Base-by-base conservation (phyloP, 805 yeast species). In the Maudiozyma turicensis region DNA sequence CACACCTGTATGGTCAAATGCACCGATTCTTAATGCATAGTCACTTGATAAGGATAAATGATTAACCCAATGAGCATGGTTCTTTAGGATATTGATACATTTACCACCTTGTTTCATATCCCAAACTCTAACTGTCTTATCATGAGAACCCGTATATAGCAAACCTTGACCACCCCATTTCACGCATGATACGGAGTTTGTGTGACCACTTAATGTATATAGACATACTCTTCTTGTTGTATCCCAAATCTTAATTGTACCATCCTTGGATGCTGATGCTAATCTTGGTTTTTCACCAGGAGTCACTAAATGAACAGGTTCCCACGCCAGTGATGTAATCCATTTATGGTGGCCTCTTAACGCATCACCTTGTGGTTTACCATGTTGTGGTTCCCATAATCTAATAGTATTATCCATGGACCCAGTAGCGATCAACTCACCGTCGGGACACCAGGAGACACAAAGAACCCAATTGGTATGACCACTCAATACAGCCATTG, bases 61-160 rank as follows among this genome's bases (percentile, higher is more conserved):
- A 65, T 93, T 93, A 45, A 93, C 93, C 99, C 99, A 93, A 69
- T 93, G 99, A 1, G 95, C 97, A 65, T 93, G 99, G 42, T 93
- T 77, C 64, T 82, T 82, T 55, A 93, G 71, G 3, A 88, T 81
- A 63, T 86, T 87, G 34, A 85, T 73, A 56, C 95, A 79, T 56
- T 77, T 78, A 32, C 97, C 98, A 44, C 77, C 78, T 40, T 74
- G 70, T 5, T 86, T 80, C 66, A 66, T 66, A 60, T 86, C 91
- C 99, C 99, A 93, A 1, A 86, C 86, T 65, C 82, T 84, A 54
- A 93, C 84, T 5, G 96, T 86, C 63, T 90, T 91, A 67, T 93
- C 99, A 61, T 93, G 98, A 8, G 97, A 89, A 1, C 86, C 90
- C 33, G 95, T 80, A 66, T 90, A 93, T 35, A 93, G 74, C 15